Evolutionary conservation across 2,329 filamentous ascomycete genomes (phyloP), one percentile per base, ranked within the genome.

Genomic region (Cercospora citrullina): DNA sequence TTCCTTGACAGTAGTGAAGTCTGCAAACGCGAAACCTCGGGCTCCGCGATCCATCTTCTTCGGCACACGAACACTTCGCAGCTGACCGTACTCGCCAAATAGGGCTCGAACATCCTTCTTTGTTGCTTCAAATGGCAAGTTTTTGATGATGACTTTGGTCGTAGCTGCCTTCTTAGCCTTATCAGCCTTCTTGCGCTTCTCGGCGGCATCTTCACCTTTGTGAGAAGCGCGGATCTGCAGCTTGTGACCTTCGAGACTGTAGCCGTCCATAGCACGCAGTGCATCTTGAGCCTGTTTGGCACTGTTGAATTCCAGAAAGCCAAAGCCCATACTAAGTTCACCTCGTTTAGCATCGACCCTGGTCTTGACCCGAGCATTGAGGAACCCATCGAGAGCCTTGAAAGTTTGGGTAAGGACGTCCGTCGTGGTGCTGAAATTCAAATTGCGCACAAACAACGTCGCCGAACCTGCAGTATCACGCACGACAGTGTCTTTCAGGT

Each of bases 71-170:
- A 99, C 92, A 63, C 93, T 94, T 76, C 93, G 91, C 71, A 99
- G 87, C 79, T 97, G 91, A 57, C 95, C 96, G 81, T 97, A 98
- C 39, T 92, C 89, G 69, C 91, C 89, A 78, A 98, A 94, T 51
- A 98, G 85, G 64, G 90, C 85, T 71, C 92, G 88, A 67, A 99
- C 86, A 78, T 99, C 95, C 80, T 96, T 95, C 84, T 97, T 97
- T 64, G 89, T 91, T 60, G 92, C 91, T 83, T 98, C 93, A 83
- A 99, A 99, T 21, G 95, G 94, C 80, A 99, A 83, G 83, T 99
- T 99, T 85, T 98, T 99, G 84, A 99, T 91, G 80, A 98, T 90
- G 77, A 99, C 91, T 86, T 98, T 98, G 59, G 94, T 97, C 73
- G 89, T 87, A 26, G 91, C 89, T 61, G 87, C 82, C 80, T 94